A percentile compares a stretch with the other conserved stretches of the same genome.
phyloP scores from a whole-genome alignment of 257 asterid genomes.

The Solanum piurae region DNA sequence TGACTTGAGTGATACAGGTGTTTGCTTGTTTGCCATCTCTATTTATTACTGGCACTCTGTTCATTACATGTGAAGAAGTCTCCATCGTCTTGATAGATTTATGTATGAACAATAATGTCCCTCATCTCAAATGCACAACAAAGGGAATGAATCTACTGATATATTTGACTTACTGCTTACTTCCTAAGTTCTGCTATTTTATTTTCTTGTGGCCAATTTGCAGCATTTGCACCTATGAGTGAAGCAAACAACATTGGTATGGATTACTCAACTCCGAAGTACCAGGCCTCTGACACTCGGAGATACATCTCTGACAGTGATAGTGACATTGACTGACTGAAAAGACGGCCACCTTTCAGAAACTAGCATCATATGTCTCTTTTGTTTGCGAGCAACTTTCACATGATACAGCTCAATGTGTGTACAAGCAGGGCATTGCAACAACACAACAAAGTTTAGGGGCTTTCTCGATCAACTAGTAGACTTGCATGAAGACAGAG shows the following conservation, averaged over 20 bases:
- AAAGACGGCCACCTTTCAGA: neutral
- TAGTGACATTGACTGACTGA: constrained; percentile 22
- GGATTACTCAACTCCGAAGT: constrained; percentile 28
- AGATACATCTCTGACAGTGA: constrained; percentile 68
- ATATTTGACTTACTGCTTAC: neutral
- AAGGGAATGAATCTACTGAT: neutral
- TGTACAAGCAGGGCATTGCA: neutral
- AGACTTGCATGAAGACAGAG: neutral
- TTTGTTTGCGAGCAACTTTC: neutral
- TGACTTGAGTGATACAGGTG: neutral
- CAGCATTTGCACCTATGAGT: constrained; percentile 92
- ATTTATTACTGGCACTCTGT: neutral
- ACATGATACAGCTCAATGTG: neutral
- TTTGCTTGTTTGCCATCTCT: neutral
- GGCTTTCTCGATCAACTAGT: neutral
- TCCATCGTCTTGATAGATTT: neutral
- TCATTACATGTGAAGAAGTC: neutral
- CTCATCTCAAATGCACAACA: neutral
- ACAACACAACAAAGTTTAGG: neutral
- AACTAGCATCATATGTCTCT: neutral
- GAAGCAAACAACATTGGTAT: constrained; percentile 27
- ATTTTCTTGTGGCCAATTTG: constrained; percentile 5
- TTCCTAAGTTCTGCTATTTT: neutral
- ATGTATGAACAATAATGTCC: neutral
- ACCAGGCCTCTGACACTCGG: constrained; percentile 56